Base-by-base conservation (phyloP, 768 basidiomycete species). In the Boletus vinaceobasis region DNA sequence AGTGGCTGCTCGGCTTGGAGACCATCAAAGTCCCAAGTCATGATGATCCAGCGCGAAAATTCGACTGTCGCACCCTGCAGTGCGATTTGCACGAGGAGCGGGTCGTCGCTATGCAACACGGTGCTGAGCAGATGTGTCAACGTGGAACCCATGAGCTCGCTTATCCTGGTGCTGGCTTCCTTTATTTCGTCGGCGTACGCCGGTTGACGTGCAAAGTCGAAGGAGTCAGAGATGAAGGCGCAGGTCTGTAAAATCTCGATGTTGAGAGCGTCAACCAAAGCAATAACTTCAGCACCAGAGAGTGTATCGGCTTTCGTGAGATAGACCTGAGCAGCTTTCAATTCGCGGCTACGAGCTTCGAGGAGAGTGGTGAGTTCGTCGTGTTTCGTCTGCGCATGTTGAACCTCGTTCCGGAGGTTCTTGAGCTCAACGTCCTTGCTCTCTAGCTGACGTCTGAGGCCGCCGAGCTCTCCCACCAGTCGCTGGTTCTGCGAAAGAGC, bases 201-300 rank as follows among this genome's bases (percentile, higher is more conserved):
- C 0, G 46, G 60, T 15, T 56, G 55, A 32, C 70, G 69, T 13
- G 55, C 54, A 60, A 72, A 72, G 57, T 70, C 68, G 37, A 63
- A 73, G 27, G 68, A 64, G 31, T 80, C 79, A 0, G 77, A 72
- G 47, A 82, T 75, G 60, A 74, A 70, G 26, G 78, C 76, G 4
- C 75, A 63, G 13, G 69, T 67, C 55, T 82, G 81, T 37, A 77
- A 67, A 23, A 81, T 77, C 59, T 82, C 81, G 23, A 69, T 65
- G 57, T 82, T 82, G 53, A 82, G 61, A 0, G 68, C 64, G 27
- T 79, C 74, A 31, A 77, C 65, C 5, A 70, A 52, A 0, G 61
- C n/a, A 10, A 72, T 71, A 47, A 79, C 72, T 10, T 82, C 80
- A 0, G 74, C 72, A 1, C 74, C 77, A 0, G 80, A 77, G 52